A percentile compares a stretch with the other conserved stretches of the same genome.
phyloP scores from a whole-genome alignment of 106 monocot genomes.

The Platanthera zijinensis region DNA sequence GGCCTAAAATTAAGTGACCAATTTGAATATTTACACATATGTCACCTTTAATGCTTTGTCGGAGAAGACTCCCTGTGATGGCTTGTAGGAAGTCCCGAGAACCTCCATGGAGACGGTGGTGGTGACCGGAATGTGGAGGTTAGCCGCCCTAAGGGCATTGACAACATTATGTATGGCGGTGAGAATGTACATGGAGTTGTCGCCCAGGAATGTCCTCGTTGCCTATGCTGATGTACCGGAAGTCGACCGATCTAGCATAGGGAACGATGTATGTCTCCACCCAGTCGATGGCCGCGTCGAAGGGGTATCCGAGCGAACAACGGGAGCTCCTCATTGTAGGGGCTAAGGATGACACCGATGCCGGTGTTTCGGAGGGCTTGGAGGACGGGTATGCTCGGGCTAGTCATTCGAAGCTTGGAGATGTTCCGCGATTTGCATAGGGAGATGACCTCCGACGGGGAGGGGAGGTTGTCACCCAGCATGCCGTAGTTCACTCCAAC shows the following conservation, averaged over 20 bases:
- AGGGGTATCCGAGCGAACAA: slow-evolving; percentile 20
- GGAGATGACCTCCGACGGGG: neutral
- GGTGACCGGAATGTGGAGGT: neutral
- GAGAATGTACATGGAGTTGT: neutral
- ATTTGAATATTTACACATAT: too few relatives aligned
- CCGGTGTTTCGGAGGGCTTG: slow-evolving; percentile 29
- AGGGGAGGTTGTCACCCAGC: slow-evolving; percentile 21
- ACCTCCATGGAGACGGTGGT: slow-evolving; percentile 9
- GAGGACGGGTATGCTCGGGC: slow-evolving; percentile 5
- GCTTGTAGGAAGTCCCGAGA: slow-evolving; percentile 8
- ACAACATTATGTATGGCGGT: slow-evolving; percentile 10
- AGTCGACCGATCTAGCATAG: slow-evolving; percentile 6
- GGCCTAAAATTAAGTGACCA: too few relatives aligned
- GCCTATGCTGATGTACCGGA: slow-evolving; percentile 36
- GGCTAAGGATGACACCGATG: slow-evolving; percentile 32
- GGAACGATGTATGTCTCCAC: slow-evolving; percentile 12
- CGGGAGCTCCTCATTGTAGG: slow-evolving; percentile 5
- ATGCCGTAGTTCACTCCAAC: slow-evolving; percentile 52
- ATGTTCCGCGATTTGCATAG: slow-evolving; percentile 7
- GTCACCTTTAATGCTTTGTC: too few relatives aligned
- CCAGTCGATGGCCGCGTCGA: slow-evolving; percentile 24
- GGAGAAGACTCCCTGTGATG: slow-evolving; percentile 2
- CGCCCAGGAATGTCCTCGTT: slow-evolving; percentile 45
- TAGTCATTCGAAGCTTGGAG: neutral
- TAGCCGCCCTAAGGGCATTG: neutral